A percentile compares a stretch with the other conserved stretches of the same genome.
Conservation (phyloP, 148 eudicot genomes). For the Cornus suecica region DNA sequence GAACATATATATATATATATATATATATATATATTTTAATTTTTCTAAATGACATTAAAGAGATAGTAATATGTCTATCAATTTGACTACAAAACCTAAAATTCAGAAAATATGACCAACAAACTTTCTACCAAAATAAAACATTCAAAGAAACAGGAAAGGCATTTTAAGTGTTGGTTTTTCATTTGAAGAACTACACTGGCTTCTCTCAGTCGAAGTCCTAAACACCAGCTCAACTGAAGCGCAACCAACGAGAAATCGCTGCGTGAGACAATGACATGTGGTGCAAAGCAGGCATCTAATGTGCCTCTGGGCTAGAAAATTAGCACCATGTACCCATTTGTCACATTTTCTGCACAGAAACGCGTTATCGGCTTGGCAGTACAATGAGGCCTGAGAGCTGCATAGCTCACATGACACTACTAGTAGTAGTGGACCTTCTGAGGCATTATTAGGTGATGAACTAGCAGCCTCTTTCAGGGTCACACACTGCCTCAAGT, state of each 20-base stretch:
- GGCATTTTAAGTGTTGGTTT: constrained; percentile 10
- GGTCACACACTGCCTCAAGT: not conserved
- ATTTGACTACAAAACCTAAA: not conserved
- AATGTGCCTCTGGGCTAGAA: constrained; percentile 35
- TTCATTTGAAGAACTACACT: constrained; percentile 5
- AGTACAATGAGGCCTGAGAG: constrained; percentile 25
- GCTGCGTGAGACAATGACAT: constrained; percentile 30
- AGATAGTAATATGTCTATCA: not conserved
- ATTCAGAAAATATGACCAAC: not conserved
- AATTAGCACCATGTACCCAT: constrained; percentile 44
- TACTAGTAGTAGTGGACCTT: no score
- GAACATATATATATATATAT: no score
- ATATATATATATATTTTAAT: no score
- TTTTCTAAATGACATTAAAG: no score
- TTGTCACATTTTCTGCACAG: constrained; percentile 35
- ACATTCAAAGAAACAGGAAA: constrained; percentile 14
- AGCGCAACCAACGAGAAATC: constrained; percentile 22
- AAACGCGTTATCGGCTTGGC: constrained; percentile 38
- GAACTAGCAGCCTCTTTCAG: not conserved
- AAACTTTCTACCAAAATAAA: not conserved
- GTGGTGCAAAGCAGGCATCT: constrained; percentile 31
- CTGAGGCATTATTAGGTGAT: not conserved
- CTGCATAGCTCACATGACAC: constrained; percentile 34
- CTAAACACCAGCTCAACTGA: constrained; percentile 16
- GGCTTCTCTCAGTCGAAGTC: constrained; percentile 15